phyloP scores from a whole-genome alignment of 202 grass and related monocot species.

The Hordeum pubiflorum region DNA sequence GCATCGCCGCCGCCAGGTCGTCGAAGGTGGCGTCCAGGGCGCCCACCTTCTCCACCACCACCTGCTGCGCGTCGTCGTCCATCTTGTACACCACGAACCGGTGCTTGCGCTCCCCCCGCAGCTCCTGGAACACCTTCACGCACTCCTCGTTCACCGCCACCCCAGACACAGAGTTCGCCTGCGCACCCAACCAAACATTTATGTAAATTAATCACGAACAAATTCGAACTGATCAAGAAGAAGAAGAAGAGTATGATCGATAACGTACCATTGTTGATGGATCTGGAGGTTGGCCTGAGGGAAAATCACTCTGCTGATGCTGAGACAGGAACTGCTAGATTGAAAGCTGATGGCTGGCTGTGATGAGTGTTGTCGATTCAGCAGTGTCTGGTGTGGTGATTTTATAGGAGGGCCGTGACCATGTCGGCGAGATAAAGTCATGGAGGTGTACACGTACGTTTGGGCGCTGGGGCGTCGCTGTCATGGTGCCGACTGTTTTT shows the following conservation, averaged over 20 bases:
- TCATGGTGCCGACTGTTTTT: background rate
- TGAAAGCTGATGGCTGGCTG: background rate
- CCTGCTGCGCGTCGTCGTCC: slow-evolving; percentile 35
- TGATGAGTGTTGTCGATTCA: background rate
- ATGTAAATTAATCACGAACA: background rate
- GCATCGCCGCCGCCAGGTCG: slow-evolving; percentile 34
- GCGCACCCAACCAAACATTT: background rate
- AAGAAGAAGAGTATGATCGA: background rate
- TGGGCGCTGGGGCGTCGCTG: background rate
- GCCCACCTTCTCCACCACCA: slow-evolving; percentile 52
- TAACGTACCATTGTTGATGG: background rate
- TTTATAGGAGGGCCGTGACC: background rate
- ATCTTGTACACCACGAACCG: slow-evolving; percentile 60
- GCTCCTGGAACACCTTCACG: slow-evolving; percentile 41
- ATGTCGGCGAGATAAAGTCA: background rate
- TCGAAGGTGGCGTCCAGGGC: slow-evolving; percentile 18
- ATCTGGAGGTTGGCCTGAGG: background rate
- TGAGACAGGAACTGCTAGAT: background rate
- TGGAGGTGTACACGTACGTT: background rate
- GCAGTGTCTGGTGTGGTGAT: background rate
- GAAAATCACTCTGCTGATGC: background rate
- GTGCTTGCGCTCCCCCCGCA: slow-evolving; percentile 23
- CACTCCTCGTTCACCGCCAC: slow-evolving; percentile 47
- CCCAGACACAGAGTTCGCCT: slow-evolving; percentile 48
- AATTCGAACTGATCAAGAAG: background rate